Conservation (phyloP, 2,329 filamentous ascomycete species). For the Hysterium pulicare region DNA sequence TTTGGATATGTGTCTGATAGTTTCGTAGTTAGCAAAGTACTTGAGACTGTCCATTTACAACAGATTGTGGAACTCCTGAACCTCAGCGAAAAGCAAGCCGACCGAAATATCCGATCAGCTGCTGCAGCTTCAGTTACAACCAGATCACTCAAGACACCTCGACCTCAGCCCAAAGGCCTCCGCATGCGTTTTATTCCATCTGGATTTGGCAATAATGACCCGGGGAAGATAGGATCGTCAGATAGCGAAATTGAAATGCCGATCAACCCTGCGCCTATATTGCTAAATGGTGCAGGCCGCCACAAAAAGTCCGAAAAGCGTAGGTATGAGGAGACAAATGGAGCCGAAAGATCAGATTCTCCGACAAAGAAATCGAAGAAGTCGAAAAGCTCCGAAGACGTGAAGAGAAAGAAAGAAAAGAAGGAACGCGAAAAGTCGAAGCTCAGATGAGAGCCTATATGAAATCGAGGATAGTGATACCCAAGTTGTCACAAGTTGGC, state of each 20-base stretch:
- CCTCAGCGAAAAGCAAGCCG: conserved; percentile 40
- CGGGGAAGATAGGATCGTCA: conserved; percentile 41
- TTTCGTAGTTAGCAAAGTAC: conserved; percentile 39
- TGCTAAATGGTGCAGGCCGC: conserved; percentile 20
- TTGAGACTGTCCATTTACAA: conserved; percentile 63
- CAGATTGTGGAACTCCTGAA: conserved; percentile 56
- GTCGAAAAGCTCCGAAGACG: conserved; percentile 29
- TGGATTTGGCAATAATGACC: conserved; percentile 51
- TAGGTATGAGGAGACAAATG: conserved; percentile 32
- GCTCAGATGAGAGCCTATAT: too few species aligned
- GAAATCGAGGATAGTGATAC: too few species aligned
- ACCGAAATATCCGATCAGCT: conserved; percentile 37
- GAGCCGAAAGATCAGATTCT: conserved; percentile 21
- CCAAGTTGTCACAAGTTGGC: too few species aligned
- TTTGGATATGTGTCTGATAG: too few species aligned
- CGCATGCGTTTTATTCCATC: conserved; percentile 66
- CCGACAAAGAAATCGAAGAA: conserved; percentile 40
- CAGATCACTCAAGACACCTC: conserved; percentile 51
- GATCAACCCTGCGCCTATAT: conserved; percentile 29
- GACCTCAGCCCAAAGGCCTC: conserved; percentile 65
- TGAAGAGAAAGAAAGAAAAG: conserved; percentile 33
- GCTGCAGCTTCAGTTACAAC: conserved; percentile 43
- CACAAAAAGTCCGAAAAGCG: conserved; percentile 38
- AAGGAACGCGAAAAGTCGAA: conserved; percentile 19
- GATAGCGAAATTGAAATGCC: conserved; percentile 42